These are phyloP conservation scores for Bothriochloa decipiens DNA, from an alignment of 176 grass and related monocot genomes.

Conservation along the genomic window DNA sequence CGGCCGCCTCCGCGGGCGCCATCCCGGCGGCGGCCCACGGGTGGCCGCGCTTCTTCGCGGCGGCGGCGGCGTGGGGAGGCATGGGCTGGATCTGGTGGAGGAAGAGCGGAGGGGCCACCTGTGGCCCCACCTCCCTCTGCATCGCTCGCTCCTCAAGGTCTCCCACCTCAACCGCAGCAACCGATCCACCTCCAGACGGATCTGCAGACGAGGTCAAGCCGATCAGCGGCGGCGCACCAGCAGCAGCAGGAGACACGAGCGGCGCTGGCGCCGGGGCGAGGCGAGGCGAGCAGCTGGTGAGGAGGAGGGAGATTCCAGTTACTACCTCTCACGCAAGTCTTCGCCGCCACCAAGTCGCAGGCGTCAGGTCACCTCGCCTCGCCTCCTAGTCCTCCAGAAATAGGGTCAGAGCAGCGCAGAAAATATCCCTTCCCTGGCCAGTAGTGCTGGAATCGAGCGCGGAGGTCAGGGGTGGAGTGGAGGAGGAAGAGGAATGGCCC, in stretches of 20 bases:
- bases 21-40: constrained; percentile 42
- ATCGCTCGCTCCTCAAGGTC: constrained; percentile 45
- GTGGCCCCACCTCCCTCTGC: constrained; percentile 79
- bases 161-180: not conserved
- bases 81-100: constrained; percentile 66
- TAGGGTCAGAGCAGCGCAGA: not conserved
- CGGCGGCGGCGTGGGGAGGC: constrained; percentile 46
- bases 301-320: constrained; percentile 5
- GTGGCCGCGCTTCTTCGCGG: constrained; percentile 48
- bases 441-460: not conserved
- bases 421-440: not conserved
- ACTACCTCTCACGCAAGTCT: constrained; percentile 41
- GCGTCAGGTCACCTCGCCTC: constrained; percentile 27
- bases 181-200: constrained; percentile 38
- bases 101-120: constrained; percentile 72
- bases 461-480: not conserved
- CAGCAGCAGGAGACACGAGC: not conserved
- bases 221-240: not conserved
- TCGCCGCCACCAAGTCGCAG: not conserved
- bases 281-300: not conserved
- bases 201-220: constrained; percentile 30
- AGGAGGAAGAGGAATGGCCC: not conserved
- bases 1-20: not conserved
- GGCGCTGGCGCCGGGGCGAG: not conserved
- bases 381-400: not conserved